Evolutionary conservation across 2,329 filamentous ascomycete species (phyloP), one percentile per base, ranked within the genome.

Genomic region (Talaromyces marneffei): DNA sequence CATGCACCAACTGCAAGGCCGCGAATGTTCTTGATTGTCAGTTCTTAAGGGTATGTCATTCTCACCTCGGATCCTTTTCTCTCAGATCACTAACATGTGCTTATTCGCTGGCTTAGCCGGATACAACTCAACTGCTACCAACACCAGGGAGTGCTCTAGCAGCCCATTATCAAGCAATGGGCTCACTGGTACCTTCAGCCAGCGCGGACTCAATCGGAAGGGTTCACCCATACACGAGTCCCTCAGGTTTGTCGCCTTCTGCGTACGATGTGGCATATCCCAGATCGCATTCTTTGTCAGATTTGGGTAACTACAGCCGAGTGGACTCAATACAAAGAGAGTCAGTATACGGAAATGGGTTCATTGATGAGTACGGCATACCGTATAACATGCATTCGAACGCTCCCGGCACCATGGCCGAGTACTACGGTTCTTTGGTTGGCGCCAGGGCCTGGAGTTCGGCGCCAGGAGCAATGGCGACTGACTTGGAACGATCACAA

Each of bases 1-100:
- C 87, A n/a, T 97, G 93, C 75, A 80, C 83, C 10, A 96, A 92
- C 74, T 97, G 93, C 79, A 88, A 86, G 69, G 85, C 81, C 64
- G 88, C 92, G 64, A 61, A 39, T 64, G 66, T n/a, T 50, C 62
- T 4, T 66, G 63, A 52, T 39, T 64, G 39, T 65, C 69, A 9
- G 56, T 65, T 62, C 42, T 27, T 62, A 27, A 46, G 60, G 50
- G 60, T 62, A 58, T n/a, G 50, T 37, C 23, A 33, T 29, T 9
- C 42, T 20, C 7, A 8, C 29, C 9, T 18, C 14, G 14, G n/a
- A 35, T 50, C 31, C 4, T 18, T 35, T 52, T 5, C 2, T 35
- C 46, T 16, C 9, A 20, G 10, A 20, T 20, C 29, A n/a, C 14
- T 25, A 7, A 16, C 7, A n/a, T n/a, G 14, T 56, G 44, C 54